Evolutionary conservation across 257 asterid genomes (phyloP), one percentile per base, ranked within the genome.

Genomic region (Solanum etuberosum): DNA sequence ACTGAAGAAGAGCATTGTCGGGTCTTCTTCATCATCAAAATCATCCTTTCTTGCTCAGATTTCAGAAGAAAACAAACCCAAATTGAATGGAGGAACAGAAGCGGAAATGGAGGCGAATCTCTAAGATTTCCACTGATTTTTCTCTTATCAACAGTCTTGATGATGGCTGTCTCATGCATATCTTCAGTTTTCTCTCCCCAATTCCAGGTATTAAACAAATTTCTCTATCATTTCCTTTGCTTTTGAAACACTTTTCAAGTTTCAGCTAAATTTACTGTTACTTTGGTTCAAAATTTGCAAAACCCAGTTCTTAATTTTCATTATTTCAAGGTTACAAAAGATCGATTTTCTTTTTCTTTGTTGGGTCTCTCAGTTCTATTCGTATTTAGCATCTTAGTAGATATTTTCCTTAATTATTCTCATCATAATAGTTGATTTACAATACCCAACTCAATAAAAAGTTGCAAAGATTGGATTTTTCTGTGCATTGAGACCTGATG

Each of bases 101-200:
- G 43, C 16, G 43, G 9, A 81, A 81, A 80, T 80, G 67, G 42
- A 80, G 85, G 85, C 43, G 67, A 80, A 1, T 27, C 4, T 46
- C 84, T 15, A 80, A 78, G 38, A 35, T 23, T 38, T 74, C 54
- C 83, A 74, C 83, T 38, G 85, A 48, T 27, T 18, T 48, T 29
- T 48, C 85, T 46, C 42, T 81, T 43, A 90, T 97, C 42, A 94
- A 97, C 88, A 88, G 91, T 86, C 94, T 97, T 11, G 99, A 97
- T 57, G 99, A 97, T 91, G 98, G 99, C 87, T 97, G 99, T 70
- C 95, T 97, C 29, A 97, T 97, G 99, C 98, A 92, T 61, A 94
- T 97, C 90, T 94, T 97, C 90, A 93, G 96, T 92, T 97, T 94
- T 94, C 97, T 97, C 83, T 90, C 95, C 80, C 99, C 99, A 21